Percentiles rank a stretch among this genome's conserved stretches.
These are phyloP conservation scores for Microdochium paspali DNA, from an alignment of 2,329 filamentous ascomycete species.

Conservation along the genomic window DNA sequence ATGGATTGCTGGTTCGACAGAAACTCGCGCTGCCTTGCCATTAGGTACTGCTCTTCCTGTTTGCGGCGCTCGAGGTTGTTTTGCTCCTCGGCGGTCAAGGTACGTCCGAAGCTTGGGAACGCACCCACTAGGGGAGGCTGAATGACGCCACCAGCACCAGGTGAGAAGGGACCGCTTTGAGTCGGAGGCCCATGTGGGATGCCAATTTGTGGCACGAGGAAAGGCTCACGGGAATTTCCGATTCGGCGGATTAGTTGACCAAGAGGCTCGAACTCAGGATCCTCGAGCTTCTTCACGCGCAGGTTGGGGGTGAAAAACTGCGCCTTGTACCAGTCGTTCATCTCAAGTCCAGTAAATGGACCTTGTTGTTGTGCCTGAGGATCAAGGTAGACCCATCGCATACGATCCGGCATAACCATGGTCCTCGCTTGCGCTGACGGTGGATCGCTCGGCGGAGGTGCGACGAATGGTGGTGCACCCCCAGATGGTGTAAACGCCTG, in stretches of 20 bases:
- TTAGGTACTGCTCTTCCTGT: conserved; percentile 94
- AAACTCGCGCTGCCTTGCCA: conserved; percentile 92
- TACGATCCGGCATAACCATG: conserved; percentile 98
- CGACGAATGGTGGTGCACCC: conserved; percentile 20
- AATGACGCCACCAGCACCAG: conserved; percentile 47
- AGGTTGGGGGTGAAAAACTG: conserved; percentile 95
- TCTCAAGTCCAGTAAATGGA: conserved; percentile 91
- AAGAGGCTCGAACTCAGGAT: conserved; percentile 86
- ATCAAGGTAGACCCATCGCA: conserved; percentile 98
- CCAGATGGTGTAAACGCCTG: conserved; percentile 19
- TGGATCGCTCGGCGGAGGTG: conserved; percentile 30
- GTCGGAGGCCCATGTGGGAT: conserved; percentile 76
- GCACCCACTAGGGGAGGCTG: conserved; percentile 86
- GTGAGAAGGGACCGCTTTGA: conserved; percentile 36
- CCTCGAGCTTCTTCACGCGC: conserved; percentile 89
- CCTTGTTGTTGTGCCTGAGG: conserved; percentile 88
- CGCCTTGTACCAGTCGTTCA: conserved; percentile 99
- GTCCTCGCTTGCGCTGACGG: conserved; percentile 66
- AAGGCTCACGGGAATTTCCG: conserved; percentile 93
- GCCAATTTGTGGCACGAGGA: conserved; percentile 93
- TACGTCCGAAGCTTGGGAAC: conserved; percentile 94
- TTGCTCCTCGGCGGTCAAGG: conserved; percentile 92
- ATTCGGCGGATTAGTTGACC: conserved; percentile 92
- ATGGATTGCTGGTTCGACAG: conserved; percentile 78
- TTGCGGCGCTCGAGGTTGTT: conserved; percentile 94